These are phyloP conservation scores for Entoloma clypeatum DNA, from an alignment of 1,284 basidiomycete genomes.

Conservation along the genomic window DNA sequence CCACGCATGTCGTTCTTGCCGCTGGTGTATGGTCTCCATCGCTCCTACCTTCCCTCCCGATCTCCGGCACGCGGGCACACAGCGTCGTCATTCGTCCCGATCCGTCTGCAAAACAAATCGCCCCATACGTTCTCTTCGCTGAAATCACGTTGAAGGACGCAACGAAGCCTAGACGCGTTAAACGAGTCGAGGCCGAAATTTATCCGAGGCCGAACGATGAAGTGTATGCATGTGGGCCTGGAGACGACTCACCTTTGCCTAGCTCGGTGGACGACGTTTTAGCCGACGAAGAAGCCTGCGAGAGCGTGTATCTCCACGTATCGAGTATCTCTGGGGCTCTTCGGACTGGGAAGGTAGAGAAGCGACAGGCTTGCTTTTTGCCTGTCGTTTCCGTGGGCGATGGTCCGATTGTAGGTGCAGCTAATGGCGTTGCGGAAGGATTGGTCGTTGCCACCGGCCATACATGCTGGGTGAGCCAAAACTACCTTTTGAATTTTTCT, in stretches of 20 bases:
- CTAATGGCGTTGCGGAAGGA: constrained; percentile 43
- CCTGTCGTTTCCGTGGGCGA: constrained; percentile 48
- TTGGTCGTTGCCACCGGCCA: constrained; percentile 64
- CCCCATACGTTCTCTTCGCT: constrained; percentile 67
- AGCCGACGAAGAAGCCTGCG: constrained; percentile 51
- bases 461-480: constrained; percentile 59
- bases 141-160: constrained; percentile 51
- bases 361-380: constrained; percentile 66
- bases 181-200: constrained; percentile 60
- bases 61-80: constrained; percentile 60
- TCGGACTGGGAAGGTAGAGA: constrained; percentile 45
- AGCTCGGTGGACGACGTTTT: constrained; percentile 58
- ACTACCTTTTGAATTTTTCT: constrained; percentile 2
- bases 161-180: no score
- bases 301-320: constrained; percentile 50
- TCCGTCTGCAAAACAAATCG: constrained; percentile 37
- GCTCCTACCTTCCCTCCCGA: constrained; percentile 49
- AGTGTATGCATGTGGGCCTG: constrained; percentile 67
- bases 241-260: constrained; percentile 58
- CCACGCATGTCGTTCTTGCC: constrained; percentile 69
- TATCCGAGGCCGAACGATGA: constrained; percentile 67
- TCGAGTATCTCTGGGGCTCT: constrained; percentile 55
- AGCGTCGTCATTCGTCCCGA: constrained; percentile 57
- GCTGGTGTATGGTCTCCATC: constrained; percentile 86
- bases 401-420: constrained; percentile 63